Base-by-base conservation (phyloP, 352 stramenopile species). In the Pythium oligandrum region DNA sequence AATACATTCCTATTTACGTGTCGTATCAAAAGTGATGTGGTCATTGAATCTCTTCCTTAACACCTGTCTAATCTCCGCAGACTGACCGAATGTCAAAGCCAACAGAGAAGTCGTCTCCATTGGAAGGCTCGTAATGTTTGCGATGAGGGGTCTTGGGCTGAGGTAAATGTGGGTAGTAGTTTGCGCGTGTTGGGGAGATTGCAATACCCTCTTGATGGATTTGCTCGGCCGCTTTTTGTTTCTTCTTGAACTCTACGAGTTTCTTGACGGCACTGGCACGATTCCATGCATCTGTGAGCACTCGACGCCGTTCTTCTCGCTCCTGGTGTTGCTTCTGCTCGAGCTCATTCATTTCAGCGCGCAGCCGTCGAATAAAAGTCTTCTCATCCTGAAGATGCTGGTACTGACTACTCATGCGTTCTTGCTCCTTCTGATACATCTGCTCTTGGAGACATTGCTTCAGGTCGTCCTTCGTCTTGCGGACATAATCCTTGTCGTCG, bases 1-100 rank as follows among this genome's bases (percentile, higher is more conserved):
- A 26, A 26, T 26, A 26, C 17, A 26, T 26, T 26, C 17, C 35
- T 51, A 51, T 51, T 51, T 51, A 51, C 46, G 46, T 51, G 46
- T 26, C 33, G 46, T 40, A 40, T 40, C 46, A 34, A 4, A 40
- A 26, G 17, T 26, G 17, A 26, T 26, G 17, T 26, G 17, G 17
- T 26, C 17, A 26, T 26, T 26, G 17, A 26, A 26, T 26, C 43
- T 30, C 43, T 30, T 30, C 43, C 43, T 11, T 51, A 26, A 30
- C 2, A 17, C 31, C 6, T 6, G 6, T 50, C 44, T 37, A 75
- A n/a, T 72, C 68, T 0, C 60, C 63, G 52, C 64, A 77, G 17
- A 81, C 62, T 3, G 75, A 85, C 0, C 76, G 79, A 51, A 88
- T 83, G 62, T 90, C 76, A 44, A 88, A 90, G 30, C 79, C 79